phyloP scores from a whole-genome alignment of 2,329 filamentous ascomycete species.

The Dactylellina parvicollis region DNA sequence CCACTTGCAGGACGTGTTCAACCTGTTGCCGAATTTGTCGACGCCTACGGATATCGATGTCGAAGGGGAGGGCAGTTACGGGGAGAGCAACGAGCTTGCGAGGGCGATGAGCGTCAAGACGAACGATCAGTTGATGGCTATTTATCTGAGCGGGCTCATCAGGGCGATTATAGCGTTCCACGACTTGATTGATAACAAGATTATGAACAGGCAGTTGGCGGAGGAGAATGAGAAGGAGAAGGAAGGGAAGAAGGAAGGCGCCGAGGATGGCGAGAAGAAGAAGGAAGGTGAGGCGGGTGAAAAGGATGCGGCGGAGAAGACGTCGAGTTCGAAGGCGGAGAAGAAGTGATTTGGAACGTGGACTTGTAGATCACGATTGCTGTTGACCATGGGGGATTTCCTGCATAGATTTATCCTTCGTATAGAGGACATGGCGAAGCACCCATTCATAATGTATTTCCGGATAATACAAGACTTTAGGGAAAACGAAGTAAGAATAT shows the following conservation, averaged over 20 bases:
- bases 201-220: slow-evolving; percentile 96
- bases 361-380: too few species aligned
- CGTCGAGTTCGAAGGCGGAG: slow-evolving; percentile 68
- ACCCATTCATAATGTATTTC: background rate
- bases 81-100: slow-evolving; percentile 84
- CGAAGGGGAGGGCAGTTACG: slow-evolving; percentile 66
- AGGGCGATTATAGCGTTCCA: slow-evolving; percentile 98
- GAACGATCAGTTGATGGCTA: slow-evolving; percentile 98
- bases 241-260: slow-evolving; percentile 66
- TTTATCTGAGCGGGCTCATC: slow-evolving; percentile 96
- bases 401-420: background rate
- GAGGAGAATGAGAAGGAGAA: slow-evolving; percentile 88
- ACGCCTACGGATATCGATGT: slow-evolving; percentile 74
- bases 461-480: background rate
- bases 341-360: slow-evolving; percentile 61
- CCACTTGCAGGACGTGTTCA: slow-evolving; percentile 99
- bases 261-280: slow-evolving; percentile 73
- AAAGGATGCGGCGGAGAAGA: slow-evolving; percentile 62
- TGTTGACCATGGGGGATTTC: too few species aligned
- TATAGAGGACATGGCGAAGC: slow-evolving; percentile 1
- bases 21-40: slow-evolving; percentile 93
- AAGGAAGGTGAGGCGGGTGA: slow-evolving; percentile 63
- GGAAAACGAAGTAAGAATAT: too few species aligned
- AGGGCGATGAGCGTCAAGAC: slow-evolving; percentile 98
- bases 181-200: slow-evolving; percentile 99